phyloP scores from a whole-genome alignment of 1,284 basidiomycete genomes.

The Ceratorhiza oryzae-sativae region DNA sequence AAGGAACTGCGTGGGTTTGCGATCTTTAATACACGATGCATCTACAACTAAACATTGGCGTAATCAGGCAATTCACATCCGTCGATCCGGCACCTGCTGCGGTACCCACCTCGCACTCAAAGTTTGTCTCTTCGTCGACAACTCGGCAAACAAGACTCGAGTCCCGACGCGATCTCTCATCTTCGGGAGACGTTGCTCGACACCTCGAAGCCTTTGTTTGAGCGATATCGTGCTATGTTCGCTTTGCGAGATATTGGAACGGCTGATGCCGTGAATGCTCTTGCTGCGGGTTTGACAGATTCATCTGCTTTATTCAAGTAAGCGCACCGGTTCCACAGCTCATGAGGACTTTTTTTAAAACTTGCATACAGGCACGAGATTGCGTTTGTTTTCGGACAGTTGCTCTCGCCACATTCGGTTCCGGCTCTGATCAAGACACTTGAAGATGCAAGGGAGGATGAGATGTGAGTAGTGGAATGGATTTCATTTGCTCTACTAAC shows the following conservation, averaged over 20 bases:
- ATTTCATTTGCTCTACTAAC: neutral
- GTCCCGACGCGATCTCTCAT: conserved; percentile 58
- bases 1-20: conserved; percentile 31
- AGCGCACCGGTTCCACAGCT: conserved; percentile 45
- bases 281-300: conserved; percentile 89
- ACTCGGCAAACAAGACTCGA: conserved; percentile 55
- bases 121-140: conserved; percentile 50
- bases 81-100: conserved; percentile 92
- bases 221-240: conserved; percentile 98
- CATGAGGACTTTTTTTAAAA: neutral
- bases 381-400: conserved; percentile 97
- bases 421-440: conserved; percentile 85
- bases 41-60: neutral
- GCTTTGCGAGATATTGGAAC: conserved; percentile 89
- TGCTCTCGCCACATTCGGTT: conserved; percentile 88
- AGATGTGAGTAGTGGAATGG: conserved; percentile 61
- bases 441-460: conserved; percentile 75
- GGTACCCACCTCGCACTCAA: conserved; percentile 49
- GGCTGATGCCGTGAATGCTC: conserved; percentile 82
- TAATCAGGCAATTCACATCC: conserved; percentile 72
- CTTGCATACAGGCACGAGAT: conserved; percentile 81
- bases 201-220: conserved; percentile 77
- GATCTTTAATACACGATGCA: neutral
- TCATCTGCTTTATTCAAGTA: conserved; percentile 91
- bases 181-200: conserved; percentile 76